phyloP scores from a whole-genome alignment of 2,329 filamentous ascomycete genomes.

The Chrysoporthe puriensis region DNA sequence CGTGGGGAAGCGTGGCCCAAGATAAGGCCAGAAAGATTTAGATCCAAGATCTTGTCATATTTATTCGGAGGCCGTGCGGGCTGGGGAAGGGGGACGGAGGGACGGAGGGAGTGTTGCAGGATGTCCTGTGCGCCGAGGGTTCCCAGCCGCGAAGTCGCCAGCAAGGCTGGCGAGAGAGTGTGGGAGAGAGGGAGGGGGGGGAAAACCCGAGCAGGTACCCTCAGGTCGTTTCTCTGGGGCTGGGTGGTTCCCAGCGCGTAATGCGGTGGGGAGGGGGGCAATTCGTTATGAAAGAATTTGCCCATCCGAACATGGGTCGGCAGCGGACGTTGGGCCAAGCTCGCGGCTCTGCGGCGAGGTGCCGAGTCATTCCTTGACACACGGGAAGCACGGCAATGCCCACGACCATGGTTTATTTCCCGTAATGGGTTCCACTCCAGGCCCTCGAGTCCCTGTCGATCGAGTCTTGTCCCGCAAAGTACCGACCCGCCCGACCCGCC shows the following conservation, averaged over 20 bases:
- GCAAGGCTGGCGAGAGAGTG: too few relatives aligned
- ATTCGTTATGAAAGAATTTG: conserved; percentile 27
- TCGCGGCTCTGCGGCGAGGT: conserved; percentile 26
- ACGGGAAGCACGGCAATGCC: conserved; percentile 19
- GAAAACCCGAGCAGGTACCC: conserved; percentile 10
- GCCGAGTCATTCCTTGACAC: conserved; percentile 27
- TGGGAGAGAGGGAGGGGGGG: not conserved
- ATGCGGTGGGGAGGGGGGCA: conserved; percentile 22
- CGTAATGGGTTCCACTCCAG: conserved; percentile 24
- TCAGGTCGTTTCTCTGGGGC: conserved; percentile 12
- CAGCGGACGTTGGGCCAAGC: conserved; percentile 13
- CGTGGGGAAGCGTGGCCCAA: conserved; percentile 25
- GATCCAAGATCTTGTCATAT: conserved; percentile 30
- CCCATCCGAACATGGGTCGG: conserved; percentile 9
- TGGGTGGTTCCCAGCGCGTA: conserved; percentile 24
- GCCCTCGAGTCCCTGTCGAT: conserved; percentile 10
- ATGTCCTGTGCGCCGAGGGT: conserved; percentile 10
- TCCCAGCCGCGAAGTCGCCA: not conserved
- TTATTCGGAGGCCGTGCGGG: conserved; percentile 12
- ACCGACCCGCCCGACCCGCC: conserved; percentile 13
- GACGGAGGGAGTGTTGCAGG: not conserved
- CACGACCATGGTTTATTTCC: conserved; percentile 11
- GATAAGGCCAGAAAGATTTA: conserved; percentile 23
- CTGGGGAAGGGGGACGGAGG: not conserved
- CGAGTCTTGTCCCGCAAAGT: conserved; percentile 24